Evolutionary conservation across 352 stramenopile genomes (phyloP), one percentile per base, ranked within the genome.

Genomic region (Thraustochytrium striatum): DNA sequence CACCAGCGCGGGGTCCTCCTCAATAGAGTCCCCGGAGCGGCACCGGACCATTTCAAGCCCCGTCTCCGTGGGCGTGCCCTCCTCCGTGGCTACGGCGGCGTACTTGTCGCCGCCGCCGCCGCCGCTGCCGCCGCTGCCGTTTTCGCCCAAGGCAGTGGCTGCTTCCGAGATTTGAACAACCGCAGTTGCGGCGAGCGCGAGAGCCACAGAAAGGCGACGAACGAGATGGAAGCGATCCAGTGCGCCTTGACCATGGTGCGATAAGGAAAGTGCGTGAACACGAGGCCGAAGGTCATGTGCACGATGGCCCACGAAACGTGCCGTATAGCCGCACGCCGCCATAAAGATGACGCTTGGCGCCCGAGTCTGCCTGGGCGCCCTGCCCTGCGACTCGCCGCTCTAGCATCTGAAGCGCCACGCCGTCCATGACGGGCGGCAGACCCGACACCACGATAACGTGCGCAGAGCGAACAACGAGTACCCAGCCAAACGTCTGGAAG

Each of bases 261-360:
- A 28, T 70, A n/a, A 52, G 21, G 53, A n/a, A 57, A 16, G 38
- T 70, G 35, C 5, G 5, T 5, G 2, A 75, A 75, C 11, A 75
- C 33, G 25, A 41, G 33, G 35, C 65, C 65, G 21, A 75, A 43
- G 30, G 68, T 7, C 3, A 75, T 30, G 36, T 43, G 43, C 5
- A 30, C 52, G 43, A 75, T 61, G 0, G 44, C 65, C 65, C 65
- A 75, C 8, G 65, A 58, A 28, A 75, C 61, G 65, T 38, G 36
- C 65, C 65, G 30, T 32, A 75, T 0, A 75, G 44, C 7, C 65
- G 65, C 35, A 55, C 52, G 21, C 65, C 30, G 65, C 65, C 65
- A 32, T 75, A 75, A 8, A 62, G 41, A 8, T 38, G n/a, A 16
- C 65, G 65, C 41, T 61, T 9, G 19, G 21, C 19, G 25, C 33